Conservation (phyloP, 441 rosid species). For the Hura crepitans region DNA sequence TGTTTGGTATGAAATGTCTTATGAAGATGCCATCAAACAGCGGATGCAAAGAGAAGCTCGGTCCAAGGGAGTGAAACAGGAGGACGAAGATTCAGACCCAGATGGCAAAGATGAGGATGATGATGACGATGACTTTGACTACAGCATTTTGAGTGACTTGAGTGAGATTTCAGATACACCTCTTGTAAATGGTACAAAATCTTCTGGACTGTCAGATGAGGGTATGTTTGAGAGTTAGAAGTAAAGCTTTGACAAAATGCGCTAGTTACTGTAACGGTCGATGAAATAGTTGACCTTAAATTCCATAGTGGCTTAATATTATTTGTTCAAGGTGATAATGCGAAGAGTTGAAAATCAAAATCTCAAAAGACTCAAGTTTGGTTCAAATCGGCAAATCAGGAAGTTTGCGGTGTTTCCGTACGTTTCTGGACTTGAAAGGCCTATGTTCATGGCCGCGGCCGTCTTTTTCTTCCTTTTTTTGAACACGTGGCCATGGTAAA, state of each 20-base stretch:
- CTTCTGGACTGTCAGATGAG: constrained; percentile 52
- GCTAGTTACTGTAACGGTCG: too few species aligned
- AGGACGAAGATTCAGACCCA: constrained; percentile 24
- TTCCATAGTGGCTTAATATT: too few species aligned
- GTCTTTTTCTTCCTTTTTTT: too few species aligned
- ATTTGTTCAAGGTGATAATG: too few species aligned
- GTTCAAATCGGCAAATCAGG: too few species aligned
- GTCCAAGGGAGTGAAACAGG: constrained; percentile 29
- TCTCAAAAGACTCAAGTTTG: too few species aligned
- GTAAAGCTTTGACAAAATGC: neutral
- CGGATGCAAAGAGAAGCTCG: constrained; percentile 49
- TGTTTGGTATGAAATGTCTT: constrained; percentile 85
- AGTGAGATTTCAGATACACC: constrained; percentile 50
- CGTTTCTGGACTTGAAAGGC: too few species aligned
- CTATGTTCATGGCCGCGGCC: too few species aligned
- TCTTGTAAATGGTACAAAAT: constrained; percentile 71
- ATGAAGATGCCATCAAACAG: constrained; percentile 71
- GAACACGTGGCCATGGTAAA: too few species aligned
- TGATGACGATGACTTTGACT: constrained; percentile 58
- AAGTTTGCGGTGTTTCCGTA: too few species aligned
- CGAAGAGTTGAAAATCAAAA: too few species aligned
- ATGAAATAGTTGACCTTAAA: too few species aligned
- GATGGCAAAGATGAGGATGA: constrained; percentile 34
- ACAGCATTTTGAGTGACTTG: constrained; percentile 56
- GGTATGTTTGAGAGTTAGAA: constrained; percentile 45